Evolutionary conservation across 2,329 filamentous ascomycete species (phyloP).

Genomic region (Xylaria polymorpha): DNA sequence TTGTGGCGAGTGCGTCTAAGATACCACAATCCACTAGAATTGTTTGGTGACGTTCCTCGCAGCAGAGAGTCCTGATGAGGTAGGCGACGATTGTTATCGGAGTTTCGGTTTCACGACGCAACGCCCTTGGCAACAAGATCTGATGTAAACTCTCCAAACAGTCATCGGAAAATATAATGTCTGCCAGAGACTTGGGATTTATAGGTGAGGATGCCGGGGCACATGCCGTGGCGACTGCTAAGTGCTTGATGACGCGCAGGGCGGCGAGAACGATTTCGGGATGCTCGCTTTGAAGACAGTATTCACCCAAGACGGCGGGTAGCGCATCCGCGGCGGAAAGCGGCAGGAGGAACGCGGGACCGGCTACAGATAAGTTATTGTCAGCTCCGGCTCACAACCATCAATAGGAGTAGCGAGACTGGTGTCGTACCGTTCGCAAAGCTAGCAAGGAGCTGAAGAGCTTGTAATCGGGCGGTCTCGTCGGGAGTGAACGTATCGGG

Average conservation of each 20-base stretch:
- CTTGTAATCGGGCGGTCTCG: constrained; percentile 77
- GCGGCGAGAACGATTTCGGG: constrained; percentile 77
- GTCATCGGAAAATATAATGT: constrained; percentile 71
- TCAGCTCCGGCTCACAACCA: constrained; percentile 38
- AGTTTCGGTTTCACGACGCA: constrained; percentile 64
- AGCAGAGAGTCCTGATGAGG: constrained; percentile 70
- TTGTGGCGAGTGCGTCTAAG: constrained; percentile 80
- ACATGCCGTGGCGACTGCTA: constrained; percentile 73
- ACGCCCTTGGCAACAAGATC: constrained; percentile 71
- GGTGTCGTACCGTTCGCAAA: constrained; percentile 78
- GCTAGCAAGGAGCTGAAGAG: constrained; percentile 85
- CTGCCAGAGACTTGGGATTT: constrained; percentile 65
- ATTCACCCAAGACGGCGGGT: constrained; percentile 74
- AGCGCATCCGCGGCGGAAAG: constrained; percentile 75
- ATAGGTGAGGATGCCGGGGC: constrained; percentile 62
- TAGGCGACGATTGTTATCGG: constrained; percentile 71
- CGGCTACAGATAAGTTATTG: constrained; percentile 65
- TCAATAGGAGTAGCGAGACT: background rate
- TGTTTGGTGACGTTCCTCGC: constrained; percentile 75
- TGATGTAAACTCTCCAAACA: constrained; percentile 71
- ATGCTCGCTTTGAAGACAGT: constrained; percentile 74
- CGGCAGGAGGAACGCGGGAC: constrained; percentile 80
- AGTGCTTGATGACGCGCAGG: constrained; percentile 77
- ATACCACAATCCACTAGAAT: constrained; percentile 78
- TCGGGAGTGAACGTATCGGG: constrained; percentile 65